These are phyloP conservation scores for Rhododendron molle DNA, from an alignment of 148 eudicot species.

Conservation along the genomic window DNA sequence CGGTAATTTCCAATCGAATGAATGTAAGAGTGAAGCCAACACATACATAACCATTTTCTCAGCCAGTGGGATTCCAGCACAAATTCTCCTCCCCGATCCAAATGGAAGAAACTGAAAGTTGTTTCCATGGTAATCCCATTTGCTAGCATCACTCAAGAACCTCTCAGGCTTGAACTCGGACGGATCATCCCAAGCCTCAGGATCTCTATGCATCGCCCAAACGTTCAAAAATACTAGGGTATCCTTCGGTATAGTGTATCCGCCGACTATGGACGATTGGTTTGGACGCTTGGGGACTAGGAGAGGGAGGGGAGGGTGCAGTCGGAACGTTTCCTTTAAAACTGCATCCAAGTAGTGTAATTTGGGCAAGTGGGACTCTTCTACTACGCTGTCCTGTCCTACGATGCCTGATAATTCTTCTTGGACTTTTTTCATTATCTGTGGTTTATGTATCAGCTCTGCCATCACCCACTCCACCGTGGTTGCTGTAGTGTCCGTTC, in stretches of 20 bases:
- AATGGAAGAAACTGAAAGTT: slow-evolving; percentile 37
- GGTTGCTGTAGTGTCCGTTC: slow-evolving; percentile 31
- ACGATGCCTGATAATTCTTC: slow-evolving; percentile 29
- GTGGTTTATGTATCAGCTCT: neutral
- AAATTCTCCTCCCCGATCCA: slow-evolving; percentile 46
- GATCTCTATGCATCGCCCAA: slow-evolving; percentile 31
- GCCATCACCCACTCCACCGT: slow-evolving; percentile 27
- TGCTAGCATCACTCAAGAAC: slow-evolving; percentile 14
- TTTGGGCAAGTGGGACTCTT: slow-evolving; percentile 27
- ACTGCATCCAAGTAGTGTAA: slow-evolving; percentile 36
- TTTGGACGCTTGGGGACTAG: slow-evolving; percentile 26
- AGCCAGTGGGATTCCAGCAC: slow-evolving; percentile 31
- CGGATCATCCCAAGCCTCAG: slow-evolving; percentile 13
- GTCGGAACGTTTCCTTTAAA: slow-evolving; percentile 33
- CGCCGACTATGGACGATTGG: slow-evolving; percentile 13
- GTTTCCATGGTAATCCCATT: slow-evolving; percentile 27
- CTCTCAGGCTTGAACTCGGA: slow-evolving; percentile 23
- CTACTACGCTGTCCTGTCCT: slow-evolving; percentile 21
- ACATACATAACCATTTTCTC: slow-evolving; percentile 24
- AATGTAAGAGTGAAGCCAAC: slow-evolving; percentile 36
- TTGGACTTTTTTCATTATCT: neutral
- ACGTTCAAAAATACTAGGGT: slow-evolving; percentile 19
- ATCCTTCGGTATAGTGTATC: slow-evolving; percentile 24
- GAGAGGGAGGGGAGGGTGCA: slow-evolving; percentile 31
- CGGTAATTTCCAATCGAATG: slow-evolving; percentile 40